phyloP scores from a whole-genome alignment of 2,329 filamentous ascomycete species.

The Aspergillus jensenii region DNA sequence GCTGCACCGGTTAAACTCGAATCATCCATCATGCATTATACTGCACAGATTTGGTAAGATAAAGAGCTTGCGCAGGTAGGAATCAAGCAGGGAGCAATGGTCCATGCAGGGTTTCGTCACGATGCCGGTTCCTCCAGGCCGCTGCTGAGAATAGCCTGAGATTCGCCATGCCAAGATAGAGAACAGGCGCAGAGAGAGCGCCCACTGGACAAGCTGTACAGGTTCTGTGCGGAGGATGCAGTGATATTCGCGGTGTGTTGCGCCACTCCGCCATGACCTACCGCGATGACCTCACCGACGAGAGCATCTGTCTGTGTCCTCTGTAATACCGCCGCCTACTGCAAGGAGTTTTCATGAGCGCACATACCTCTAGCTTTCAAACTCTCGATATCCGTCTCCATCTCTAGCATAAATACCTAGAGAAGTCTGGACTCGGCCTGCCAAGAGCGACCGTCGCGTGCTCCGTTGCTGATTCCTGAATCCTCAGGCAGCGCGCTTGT shows the following conservation, averaged over 20 bases:
- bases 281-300: conserved; percentile 13
- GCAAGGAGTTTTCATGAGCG: not conserved
- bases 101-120: not conserved
- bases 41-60: not conserved
- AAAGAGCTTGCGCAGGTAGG: no score
- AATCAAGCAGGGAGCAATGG: not conserved
- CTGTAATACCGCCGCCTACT: not conserved
- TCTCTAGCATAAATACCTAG: not conserved
- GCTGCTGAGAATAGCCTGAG: not conserved
- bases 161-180: not conserved
- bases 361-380: no score
- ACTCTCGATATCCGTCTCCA: no score
- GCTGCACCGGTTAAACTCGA: not conserved
- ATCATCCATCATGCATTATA: not conserved
- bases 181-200: not conserved
- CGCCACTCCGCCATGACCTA: conserved; percentile 1
- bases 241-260: conserved; percentile 4
- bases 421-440: not conserved
- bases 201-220: not conserved
- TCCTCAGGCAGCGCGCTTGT: conserved; percentile 4
- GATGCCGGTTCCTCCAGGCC: not conserved
- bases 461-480: not conserved
- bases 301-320: no score
- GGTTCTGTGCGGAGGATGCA: not conserved
- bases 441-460: conserved; percentile 14